These are phyloP conservation scores for Lachnellula willkommii DNA, from an alignment of 2,329 filamentous ascomycete species.

Conservation along the genomic window DNA sequence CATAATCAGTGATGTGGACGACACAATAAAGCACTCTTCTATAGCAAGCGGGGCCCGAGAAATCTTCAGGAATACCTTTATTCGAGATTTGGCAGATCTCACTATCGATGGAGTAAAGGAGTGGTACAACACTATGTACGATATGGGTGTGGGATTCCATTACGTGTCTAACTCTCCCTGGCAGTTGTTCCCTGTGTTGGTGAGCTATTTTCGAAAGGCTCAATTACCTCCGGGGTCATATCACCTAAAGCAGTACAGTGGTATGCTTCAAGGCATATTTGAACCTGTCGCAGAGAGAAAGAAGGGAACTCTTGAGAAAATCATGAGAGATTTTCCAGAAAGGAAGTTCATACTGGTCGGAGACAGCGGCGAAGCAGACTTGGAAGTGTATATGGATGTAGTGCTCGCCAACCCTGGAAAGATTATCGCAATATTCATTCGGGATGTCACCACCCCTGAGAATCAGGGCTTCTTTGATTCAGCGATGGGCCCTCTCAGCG, in stretches of 20 bases:
- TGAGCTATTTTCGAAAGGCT: slow-evolving; percentile 75
- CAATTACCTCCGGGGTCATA: slow-evolving; percentile 83
- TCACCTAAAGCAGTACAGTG: slow-evolving; percentile 92
- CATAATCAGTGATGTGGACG: slow-evolving; percentile 94
- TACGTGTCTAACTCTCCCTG: slow-evolving; percentile 99
- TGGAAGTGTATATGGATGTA: slow-evolving; percentile 96
- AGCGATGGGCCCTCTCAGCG: slow-evolving; percentile 28
- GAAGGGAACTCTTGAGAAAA: slow-evolving; percentile 77
- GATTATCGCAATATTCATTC: slow-evolving; percentile 81
- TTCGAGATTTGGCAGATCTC: slow-evolving; percentile 75
- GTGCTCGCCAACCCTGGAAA: slow-evolving; percentile 76
- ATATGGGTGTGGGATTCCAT: slow-evolving; percentile 81
- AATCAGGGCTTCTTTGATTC: slow-evolving; percentile 70
- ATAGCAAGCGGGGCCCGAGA: slow-evolving; percentile 83
- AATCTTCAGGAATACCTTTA: slow-evolving; percentile 94
- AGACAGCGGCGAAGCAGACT: slow-evolving; percentile 92
- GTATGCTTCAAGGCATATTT: slow-evolving; percentile 97
- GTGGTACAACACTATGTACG: slow-evolving; percentile 76
- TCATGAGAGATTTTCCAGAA: slow-evolving; percentile 84
- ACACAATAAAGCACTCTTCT: slow-evolving; percentile 93
- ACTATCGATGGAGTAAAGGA: slow-evolving; percentile 81
- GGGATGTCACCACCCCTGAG: slow-evolving; percentile 84
- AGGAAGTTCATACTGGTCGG: slow-evolving; percentile 87
- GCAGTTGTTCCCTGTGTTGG: slow-evolving; percentile 89
- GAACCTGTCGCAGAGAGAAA: slow-evolving; percentile 95